A percentile compares a stretch with the other conserved stretches of the same genome.
Conservation (phyloP, 2,329 filamentous ascomycete species). For the Zarea fungicola region DNA sequence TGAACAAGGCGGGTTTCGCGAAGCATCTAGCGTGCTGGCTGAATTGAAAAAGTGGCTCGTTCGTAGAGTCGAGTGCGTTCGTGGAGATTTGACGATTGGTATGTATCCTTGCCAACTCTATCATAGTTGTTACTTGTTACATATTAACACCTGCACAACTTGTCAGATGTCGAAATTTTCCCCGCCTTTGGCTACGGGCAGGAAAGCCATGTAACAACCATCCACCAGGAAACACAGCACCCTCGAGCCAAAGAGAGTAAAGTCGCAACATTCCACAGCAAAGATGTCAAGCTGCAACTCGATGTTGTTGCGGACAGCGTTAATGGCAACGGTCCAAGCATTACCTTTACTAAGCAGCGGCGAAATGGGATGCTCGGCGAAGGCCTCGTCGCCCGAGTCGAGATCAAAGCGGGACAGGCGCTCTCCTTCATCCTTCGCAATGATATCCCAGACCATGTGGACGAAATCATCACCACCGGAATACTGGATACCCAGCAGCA, state of each 20-base stretch:
- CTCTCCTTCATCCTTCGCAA: slow-evolving; percentile 65
- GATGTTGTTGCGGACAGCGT: slow-evolving; percentile 61
- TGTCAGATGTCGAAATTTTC: slow-evolving; percentile 67
- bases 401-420: slow-evolving; percentile 59
- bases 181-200: slow-evolving; percentile 68
- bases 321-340: slow-evolving; percentile 40
- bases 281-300: slow-evolving; percentile 56
- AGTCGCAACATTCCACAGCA: slow-evolving; percentile 57
- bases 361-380: slow-evolving; percentile 51
- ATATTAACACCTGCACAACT: too few relatives aligned
- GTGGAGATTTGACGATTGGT: slow-evolving; percentile 59
- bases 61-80: slow-evolving; percentile 66
- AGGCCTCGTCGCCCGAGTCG: slow-evolving; percentile 56
- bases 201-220: slow-evolving; percentile 54
- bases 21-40: slow-evolving; percentile 49
- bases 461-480: slow-evolving; percentile 50
- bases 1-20: slow-evolving; percentile 46
- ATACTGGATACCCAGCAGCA: slow-evolving; percentile 60
- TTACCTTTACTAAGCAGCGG: slow-evolving; percentile 51
- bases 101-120: slow-evolving; percentile 15
- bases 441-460: slow-evolving; percentile 53
- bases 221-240: slow-evolving; percentile 41
- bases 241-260: slow-evolving; percentile 44
- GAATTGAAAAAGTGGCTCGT: slow-evolving; percentile 68
- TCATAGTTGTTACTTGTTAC: slow-evolving; percentile 1